These are phyloP conservation scores for Phylloboletellus chloephorus DNA, from an alignment of 1,284 basidiomycete species.

Conservation along the genomic window DNA sequence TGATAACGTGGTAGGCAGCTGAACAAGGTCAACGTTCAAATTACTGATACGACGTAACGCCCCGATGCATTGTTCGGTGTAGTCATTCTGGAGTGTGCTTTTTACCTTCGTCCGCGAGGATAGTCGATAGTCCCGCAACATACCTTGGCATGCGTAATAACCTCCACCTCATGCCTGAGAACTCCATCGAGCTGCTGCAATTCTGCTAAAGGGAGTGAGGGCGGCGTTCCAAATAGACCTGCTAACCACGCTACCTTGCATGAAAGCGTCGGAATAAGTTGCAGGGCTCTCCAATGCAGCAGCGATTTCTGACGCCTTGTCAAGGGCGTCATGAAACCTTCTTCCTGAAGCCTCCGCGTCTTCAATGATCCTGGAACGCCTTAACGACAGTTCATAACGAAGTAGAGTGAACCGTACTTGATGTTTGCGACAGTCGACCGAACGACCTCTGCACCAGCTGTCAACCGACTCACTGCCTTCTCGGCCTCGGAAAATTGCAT, in stretches of 20 bases:
- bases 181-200: constrained; percentile 57
- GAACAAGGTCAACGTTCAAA: constrained; percentile 71
- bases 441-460: constrained; percentile 55
- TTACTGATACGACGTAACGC: constrained; percentile 66
- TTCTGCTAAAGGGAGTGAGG: constrained; percentile 38
- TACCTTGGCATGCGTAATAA: constrained; percentile 59
- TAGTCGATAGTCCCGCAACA: neutral
- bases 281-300: constrained; percentile 52
- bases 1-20: constrained; percentile 58
- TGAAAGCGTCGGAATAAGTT: constrained; percentile 44
- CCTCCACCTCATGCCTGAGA: constrained; percentile 55
- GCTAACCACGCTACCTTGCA: constrained; percentile 45
- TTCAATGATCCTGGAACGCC: constrained; percentile 44
- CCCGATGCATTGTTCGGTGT: constrained; percentile 64
- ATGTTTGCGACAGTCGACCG: constrained; percentile 44
- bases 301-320: constrained; percentile 51
- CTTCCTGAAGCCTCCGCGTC: constrained; percentile 52
- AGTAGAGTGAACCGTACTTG: constrained; percentile 38
- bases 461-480: constrained; percentile 48
- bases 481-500: constrained; percentile 51
- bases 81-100: constrained; percentile 57
- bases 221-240: neutral
- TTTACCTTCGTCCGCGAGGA: neutral
- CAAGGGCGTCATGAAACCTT: constrained; percentile 52
- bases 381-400: constrained; percentile 6